Evolutionary conservation across 495 filamentous ascomycete genomes (phyloP).

Genomic region (Penicillium ucsense): DNA sequence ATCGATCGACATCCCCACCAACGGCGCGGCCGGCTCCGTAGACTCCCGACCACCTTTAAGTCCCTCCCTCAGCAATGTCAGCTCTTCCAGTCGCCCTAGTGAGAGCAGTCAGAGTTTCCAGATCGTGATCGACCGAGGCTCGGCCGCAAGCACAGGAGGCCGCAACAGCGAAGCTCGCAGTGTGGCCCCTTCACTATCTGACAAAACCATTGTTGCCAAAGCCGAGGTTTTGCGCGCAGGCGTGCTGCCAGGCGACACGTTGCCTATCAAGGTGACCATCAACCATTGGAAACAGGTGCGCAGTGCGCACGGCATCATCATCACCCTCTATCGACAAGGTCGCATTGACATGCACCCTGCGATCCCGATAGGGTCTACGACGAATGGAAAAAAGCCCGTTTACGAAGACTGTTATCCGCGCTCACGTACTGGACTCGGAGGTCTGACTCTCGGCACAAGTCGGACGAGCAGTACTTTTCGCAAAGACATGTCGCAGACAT

Average conservation of each 20-base stretch:
- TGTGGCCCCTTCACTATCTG: constrained; percentile 29
- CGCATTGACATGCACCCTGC: constrained; percentile 81
- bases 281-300: constrained; percentile 80
- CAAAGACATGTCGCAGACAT: constrained; percentile 83
- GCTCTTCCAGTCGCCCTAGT: constrained; percentile 51
- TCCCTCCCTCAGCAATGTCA: constrained; percentile 53
- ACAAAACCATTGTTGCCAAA: constrained; percentile 77
- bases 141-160: constrained; percentile 26
- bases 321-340: constrained; percentile 86
- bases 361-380: constrained; percentile 49
- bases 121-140: constrained; percentile 28
- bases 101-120: constrained; percentile 48
- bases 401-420: constrained; percentile 81
- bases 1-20: constrained; percentile 25
- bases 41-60: constrained; percentile 37
- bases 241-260: constrained; percentile 73
- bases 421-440: constrained; percentile 61
- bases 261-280: constrained; percentile 71
- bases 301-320: constrained; percentile 83
- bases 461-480: constrained; percentile 81
- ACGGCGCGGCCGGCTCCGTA: constrained; percentile 14
- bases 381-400: constrained; percentile 52
- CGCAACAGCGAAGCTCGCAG: constrained; percentile 36
- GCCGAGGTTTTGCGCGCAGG: constrained; percentile 75
- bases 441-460: constrained; percentile 69